Percentiles rank a stretch among this genome's conserved stretches.
Conservation (phyloP, 2,329 filamentous ascomycete genomes). For the Phoma sp. region DNA sequence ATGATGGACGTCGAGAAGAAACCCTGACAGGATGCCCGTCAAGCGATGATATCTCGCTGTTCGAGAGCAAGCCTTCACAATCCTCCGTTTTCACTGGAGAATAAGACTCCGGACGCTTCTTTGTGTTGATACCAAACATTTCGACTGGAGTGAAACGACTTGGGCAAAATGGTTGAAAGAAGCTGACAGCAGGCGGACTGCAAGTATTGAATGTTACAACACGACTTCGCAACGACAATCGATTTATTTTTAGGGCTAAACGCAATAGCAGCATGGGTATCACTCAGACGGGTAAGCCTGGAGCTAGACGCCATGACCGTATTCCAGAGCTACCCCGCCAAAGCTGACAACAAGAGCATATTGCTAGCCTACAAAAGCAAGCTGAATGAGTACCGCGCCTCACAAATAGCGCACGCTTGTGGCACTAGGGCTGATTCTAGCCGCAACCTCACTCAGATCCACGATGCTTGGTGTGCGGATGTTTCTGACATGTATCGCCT, state of each 20-base stretch:
- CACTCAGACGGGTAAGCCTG: slow-evolving; percentile 11
- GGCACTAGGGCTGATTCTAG: slow-evolving; percentile 27
- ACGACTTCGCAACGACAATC: neutral
- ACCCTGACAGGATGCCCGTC: slow-evolving; percentile 8
- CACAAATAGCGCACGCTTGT: slow-evolving; percentile 20
- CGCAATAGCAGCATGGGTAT: neutral
- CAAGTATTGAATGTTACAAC: neutral
- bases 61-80: slow-evolving; percentile 27
- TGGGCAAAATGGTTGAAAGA: neutral
- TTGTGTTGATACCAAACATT: slow-evolving; percentile 26
- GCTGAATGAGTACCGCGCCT: slow-evolving; percentile 13
- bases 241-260: slow-evolving; percentile 12
- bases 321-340: slow-evolving; percentile 24
- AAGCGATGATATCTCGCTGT: slow-evolving; percentile 18
- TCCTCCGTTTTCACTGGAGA: slow-evolving; percentile 22
- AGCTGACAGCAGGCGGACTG: neutral
- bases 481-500: neutral
- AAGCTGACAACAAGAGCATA: slow-evolving; percentile 19
- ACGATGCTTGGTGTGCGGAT: slow-evolving; percentile 2
- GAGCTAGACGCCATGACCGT: slow-evolving; percentile 13
- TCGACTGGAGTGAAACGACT: neutral
- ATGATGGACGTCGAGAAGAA: slow-evolving; percentile 18
- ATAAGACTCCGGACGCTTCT: slow-evolving; percentile 24
- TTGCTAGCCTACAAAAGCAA: slow-evolving; percentile 9
- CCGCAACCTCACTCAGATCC: neutral